Percentiles rank a stretch among this genome's conserved stretches.
These are phyloP conservation scores for Monilinia vaccinii-corymbosi DNA, from an alignment of 2,329 filamentous ascomycete genomes.

Conservation along the genomic window DNA sequence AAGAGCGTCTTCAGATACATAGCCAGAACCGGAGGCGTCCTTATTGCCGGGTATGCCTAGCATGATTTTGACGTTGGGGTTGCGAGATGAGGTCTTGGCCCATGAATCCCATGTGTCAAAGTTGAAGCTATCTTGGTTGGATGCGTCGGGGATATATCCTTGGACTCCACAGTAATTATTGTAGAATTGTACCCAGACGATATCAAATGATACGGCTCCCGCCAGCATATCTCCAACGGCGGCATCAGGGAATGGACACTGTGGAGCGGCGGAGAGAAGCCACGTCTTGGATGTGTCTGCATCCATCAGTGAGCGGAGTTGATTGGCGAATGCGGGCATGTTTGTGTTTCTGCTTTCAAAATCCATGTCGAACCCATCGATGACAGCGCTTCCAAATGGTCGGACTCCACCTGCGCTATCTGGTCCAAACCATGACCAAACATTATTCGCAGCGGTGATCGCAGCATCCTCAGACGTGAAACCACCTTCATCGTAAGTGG, in stretches of 20 bases:
- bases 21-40: conserved; percentile 42
- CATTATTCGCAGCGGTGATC: conserved; percentile 44
- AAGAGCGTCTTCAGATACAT: conserved; percentile 40
- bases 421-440: conserved; percentile 67
- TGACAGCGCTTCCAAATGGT: conserved; percentile 55
- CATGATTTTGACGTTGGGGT: conserved; percentile 51
- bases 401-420: conserved; percentile 40
- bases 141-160: conserved; percentile 38
- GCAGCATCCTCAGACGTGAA: conserved; percentile 48
- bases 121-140: conserved; percentile 48
- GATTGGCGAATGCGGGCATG: conserved; percentile 50
- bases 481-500: conserved; percentile 59
- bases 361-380: conserved; percentile 74
- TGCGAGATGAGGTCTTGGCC: conserved; percentile 48
- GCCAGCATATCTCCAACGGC: conserved; percentile 49
- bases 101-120: conserved; percentile 56
- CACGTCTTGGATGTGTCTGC: conserved; percentile 41
- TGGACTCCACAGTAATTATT: conserved; percentile 49
- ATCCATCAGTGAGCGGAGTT: conserved; percentile 48
- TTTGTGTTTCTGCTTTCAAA: conserved; percentile 52
- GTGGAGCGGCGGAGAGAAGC: conserved; percentile 56
- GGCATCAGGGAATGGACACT: conserved; percentile 57
- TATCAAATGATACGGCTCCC: conserved; percentile 38
- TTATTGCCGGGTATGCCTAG: conserved; percentile 46
- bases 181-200: conserved; percentile 36